A percentile compares a stretch with the other conserved stretches of the same genome.
phyloP scores from a whole-genome alignment of 2,329 filamentous ascomycete genomes.

The Epichloe elymi region DNA sequence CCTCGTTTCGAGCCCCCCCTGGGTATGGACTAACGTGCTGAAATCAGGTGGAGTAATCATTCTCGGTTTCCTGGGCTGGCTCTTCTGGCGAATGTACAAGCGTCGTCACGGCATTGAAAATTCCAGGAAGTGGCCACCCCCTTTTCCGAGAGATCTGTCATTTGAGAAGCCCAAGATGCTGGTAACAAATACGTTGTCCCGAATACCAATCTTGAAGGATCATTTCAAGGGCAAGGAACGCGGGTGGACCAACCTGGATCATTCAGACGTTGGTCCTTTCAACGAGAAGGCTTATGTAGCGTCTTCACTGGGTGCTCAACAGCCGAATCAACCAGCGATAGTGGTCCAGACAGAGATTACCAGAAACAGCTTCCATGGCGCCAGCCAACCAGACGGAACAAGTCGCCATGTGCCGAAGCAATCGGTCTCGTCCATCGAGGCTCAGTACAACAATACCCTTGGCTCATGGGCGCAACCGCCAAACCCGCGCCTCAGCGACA shows the following conservation, averaged over 20 bases:
- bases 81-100: conserved; percentile 25
- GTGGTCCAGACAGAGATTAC: conserved; percentile 7
- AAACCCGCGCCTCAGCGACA: conserved; percentile 29
- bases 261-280: conserved; percentile 12
- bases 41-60: conserved; percentile 29
- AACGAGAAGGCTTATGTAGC: conserved; percentile 5
- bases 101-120: conserved; percentile 15
- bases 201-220: conserved; percentile 23
- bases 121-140: conserved; percentile 18
- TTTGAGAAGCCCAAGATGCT: conserved; percentile 4
- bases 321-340: neutral
- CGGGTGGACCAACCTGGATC: conserved; percentile 22
- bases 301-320: neutral
- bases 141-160: neutral
- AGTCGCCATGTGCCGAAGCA: conserved; percentile 1
- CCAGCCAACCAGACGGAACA: neutral
- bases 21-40: neutral
- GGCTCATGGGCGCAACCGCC: conserved; percentile 10
- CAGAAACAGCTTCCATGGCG: conserved; percentile 2
- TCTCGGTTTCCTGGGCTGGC: conserved; percentile 30
- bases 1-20: neutral
- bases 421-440: conserved; percentile 6
- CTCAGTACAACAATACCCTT: conserved; percentile 6
- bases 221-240: conserved; percentile 15
- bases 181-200: conserved; percentile 9